These are phyloP conservation scores for Pythium aphanidermatum DNA, from an alignment of 352 stramenopile species.

Conservation along the genomic window DNA sequence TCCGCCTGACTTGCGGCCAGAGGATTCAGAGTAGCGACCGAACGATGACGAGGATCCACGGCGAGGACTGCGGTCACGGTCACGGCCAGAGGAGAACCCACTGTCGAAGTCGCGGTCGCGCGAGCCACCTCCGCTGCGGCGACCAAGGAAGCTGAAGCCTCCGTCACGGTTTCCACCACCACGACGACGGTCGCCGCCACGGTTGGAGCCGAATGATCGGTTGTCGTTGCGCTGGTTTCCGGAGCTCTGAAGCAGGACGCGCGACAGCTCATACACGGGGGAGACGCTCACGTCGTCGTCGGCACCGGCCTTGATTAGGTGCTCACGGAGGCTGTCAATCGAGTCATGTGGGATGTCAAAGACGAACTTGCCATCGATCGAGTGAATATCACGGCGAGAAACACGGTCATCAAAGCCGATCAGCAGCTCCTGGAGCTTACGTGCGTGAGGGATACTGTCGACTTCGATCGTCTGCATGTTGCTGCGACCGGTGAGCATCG, in stretches of 20 bases:
- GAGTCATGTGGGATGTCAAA: slow-evolving; percentile 57
- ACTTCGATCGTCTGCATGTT: slow-evolving; percentile 67
- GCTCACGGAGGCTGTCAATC: slow-evolving; percentile 36
- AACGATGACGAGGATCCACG: slow-evolving; percentile 21
- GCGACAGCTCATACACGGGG: slow-evolving; percentile 44
- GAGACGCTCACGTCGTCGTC: slow-evolving; percentile 35
- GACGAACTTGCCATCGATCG: slow-evolving; percentile 59
- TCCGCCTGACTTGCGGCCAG: slow-evolving; percentile 12
- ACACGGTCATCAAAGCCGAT: slow-evolving; percentile 32
- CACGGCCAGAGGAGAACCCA: slow-evolving; percentile 30
- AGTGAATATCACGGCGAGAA: slow-evolving; percentile 40
- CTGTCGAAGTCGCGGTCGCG: slow-evolving; percentile 41
- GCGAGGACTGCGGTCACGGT: slow-evolving; percentile 18
- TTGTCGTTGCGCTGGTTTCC: slow-evolving; percentile 16
- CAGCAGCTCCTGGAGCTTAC: slow-evolving; percentile 44
- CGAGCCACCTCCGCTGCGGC: slow-evolving; percentile 18
- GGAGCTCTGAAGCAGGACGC: slow-evolving; percentile 28
- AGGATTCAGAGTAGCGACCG: slow-evolving; percentile 21
- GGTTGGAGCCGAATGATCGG: slow-evolving; percentile 15
- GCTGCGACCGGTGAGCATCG: slow-evolving; percentile 67
- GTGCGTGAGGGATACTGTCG: slow-evolving; percentile 33
- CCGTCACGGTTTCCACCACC: slow-evolving; percentile 1
- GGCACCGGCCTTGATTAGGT: slow-evolving; percentile 26
- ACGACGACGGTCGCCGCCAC: slow-evolving; percentile 9
- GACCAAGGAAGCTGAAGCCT: slow-evolving; percentile 6